Evolutionary conservation across 345 rosid species (phyloP).

Genomic region (Aquilaria yunnanensis): DNA sequence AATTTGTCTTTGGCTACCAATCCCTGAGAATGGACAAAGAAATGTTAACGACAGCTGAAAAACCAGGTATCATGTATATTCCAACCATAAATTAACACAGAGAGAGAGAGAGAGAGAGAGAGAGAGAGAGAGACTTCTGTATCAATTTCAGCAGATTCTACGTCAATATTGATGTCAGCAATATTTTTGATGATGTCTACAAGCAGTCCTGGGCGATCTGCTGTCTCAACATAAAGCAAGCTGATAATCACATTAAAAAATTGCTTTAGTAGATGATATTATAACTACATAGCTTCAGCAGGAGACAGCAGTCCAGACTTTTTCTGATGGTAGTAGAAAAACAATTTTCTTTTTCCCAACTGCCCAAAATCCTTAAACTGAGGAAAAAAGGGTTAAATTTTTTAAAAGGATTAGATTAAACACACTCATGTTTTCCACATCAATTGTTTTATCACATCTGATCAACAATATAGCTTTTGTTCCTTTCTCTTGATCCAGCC

Average conservation of each 20-base stretch:
- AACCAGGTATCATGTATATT: no score
- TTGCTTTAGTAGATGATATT: not conserved
- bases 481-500: no score
- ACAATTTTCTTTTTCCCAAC: no score
- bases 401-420: no score
- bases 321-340: no score
- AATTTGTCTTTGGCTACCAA: slow-evolving; percentile 89
- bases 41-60: slow-evolving; percentile 3
- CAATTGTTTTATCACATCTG: no score
- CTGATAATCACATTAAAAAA: slow-evolving; percentile 34
- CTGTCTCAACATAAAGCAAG: slow-evolving; percentile 81
- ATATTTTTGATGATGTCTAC: slow-evolving; percentile 82
- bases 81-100: not conserved
- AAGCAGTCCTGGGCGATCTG: slow-evolving; percentile 92
- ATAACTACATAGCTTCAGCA: no score
- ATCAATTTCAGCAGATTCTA: slow-evolving; percentile 92
- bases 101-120: not conserved
- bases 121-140: slow-evolving; percentile 49
- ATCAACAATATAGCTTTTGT: no score
- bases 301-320: no score
- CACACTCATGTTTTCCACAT: no score
- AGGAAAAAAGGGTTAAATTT: no score
- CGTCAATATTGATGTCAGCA: slow-evolving; percentile 73
- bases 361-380: no score
- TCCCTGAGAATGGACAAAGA: slow-evolving; percentile 40